Evolutionary conservation across 768 basidiomycete species (phyloP).

Genomic region (Leccinum incarnatum): DNA sequence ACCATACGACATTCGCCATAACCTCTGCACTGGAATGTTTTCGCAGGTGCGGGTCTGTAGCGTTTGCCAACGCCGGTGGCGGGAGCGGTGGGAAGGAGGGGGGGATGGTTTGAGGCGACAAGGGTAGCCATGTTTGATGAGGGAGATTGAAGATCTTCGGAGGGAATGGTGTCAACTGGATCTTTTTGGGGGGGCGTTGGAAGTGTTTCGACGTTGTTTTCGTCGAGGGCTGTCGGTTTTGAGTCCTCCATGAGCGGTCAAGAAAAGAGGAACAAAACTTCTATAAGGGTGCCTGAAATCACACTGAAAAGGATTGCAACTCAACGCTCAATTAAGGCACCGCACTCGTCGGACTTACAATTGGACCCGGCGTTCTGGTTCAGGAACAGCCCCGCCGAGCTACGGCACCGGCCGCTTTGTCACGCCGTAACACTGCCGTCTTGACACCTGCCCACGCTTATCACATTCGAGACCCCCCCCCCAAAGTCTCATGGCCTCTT

Average conservation of each 20-base stretch:
- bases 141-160: slow-evolving; percentile 5
- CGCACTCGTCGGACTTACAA: slow-evolving; percentile 33
- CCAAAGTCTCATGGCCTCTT: neutral
- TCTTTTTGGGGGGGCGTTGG: slow-evolving; percentile 7
- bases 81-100: slow-evolving; percentile 17
- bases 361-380: slow-evolving; percentile 19
- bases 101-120: slow-evolving; percentile 27
- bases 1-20: slow-evolving; percentile 97
- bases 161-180: neutral
- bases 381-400: slow-evolving; percentile 36
- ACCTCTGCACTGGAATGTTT: slow-evolving; percentile 93
- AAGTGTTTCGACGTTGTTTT: slow-evolving; percentile 11
- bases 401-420: slow-evolving; percentile 34
- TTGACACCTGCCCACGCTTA: slow-evolving; percentile 17
- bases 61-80: slow-evolving; percentile 47
- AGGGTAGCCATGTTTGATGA: slow-evolving; percentile 32
- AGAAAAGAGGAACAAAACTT: slow-evolving; percentile 35
- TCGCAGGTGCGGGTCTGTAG: slow-evolving; percentile 81
- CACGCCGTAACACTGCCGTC: slow-evolving; percentile 21
- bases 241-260: slow-evolving; percentile 34
- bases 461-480: slow-evolving; percentile 17
- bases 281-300: slow-evolving; percentile 36
- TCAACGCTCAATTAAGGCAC: slow-evolving; percentile 36
- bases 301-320: slow-evolving; percentile 30
- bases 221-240: slow-evolving; percentile 30